Base-by-base conservation (phyloP, 192 early-diverging fungal genomes). In the Backusella westeae region DNA sequence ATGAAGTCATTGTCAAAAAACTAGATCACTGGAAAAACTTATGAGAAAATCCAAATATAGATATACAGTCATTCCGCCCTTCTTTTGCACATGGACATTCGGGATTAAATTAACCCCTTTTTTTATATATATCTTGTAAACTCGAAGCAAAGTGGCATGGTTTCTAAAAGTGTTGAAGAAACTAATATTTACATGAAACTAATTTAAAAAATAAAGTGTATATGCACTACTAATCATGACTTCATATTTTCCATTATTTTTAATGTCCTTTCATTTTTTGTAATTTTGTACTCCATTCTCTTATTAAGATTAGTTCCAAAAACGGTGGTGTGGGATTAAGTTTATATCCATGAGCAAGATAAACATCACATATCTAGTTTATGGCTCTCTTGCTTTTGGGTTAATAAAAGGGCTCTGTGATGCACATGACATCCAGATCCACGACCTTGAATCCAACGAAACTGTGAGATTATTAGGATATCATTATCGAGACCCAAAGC, bases 1-100 rank as follows among this genome's bases (percentile, higher is more conserved):
- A 96, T 73, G 97, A 98, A 83, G 80, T 94, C 65, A 78, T 98
- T 52, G 89, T 95, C 15, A 82, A 88, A 42, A 76, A 88, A 44
- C 76, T 94, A 36, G 73, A 75, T 34, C 68, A 71, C 8, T 69
- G 74, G 46, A 79, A 79, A 52, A 38, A 70, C 52, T 10, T 63
- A 29, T 63, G 56, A 63, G 56, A 63, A 63, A 32, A 32, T 32
- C 10, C 23, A 23, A 26, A 29, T 19, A 49, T 17, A 49, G 15
- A 49, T 49, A 49, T 49, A 7, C 46, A 49, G 19, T n/a, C 46
- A 49, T 49, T 49, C 19, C n/a, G 0, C 6, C 17, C 17, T n/a
- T n/a, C 17, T n/a, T 49, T 49, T 49, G 46, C 46, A 49, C 46
- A 49, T 49, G 46, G 46, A 49, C 17, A 49, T 49, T 1, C 19